Percentiles rank a stretch among this genome's conserved stretches.
phyloP scores from a whole-genome alignment of 768 basidiomycete genomes.

The Calocera viscosa region DNA sequence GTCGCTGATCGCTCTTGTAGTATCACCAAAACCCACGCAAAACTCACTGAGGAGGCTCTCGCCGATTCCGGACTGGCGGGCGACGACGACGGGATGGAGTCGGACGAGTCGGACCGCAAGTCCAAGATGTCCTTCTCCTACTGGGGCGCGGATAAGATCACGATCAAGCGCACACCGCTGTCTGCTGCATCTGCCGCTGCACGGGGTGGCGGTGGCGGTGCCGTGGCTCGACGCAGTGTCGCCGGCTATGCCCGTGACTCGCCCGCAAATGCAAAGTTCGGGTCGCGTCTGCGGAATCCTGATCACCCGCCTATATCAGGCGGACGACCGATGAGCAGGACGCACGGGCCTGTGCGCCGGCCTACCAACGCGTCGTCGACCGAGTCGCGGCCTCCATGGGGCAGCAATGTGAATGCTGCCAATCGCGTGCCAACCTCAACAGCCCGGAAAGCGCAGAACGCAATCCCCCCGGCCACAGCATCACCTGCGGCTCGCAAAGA shows the following conservation, averaged over 20 bases:
- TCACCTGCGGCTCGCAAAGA: neutral
- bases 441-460: neutral
- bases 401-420: neutral
- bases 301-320: conserved; percentile 27
- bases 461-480: neutral
- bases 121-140: conserved; percentile 92
- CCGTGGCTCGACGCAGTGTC: conserved; percentile 33
- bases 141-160: conserved; percentile 86
- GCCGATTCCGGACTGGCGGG: conserved; percentile 45
- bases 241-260: conserved; percentile 45
- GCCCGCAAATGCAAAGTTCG: conserved; percentile 88
- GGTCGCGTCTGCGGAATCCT: conserved; percentile 59
- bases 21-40: conserved; percentile 41
- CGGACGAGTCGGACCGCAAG: conserved; percentile 77
- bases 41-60: conserved; percentile 43
- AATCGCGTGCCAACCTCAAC: neutral
- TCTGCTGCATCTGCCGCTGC: conserved; percentile 47
- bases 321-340: conserved; percentile 1
- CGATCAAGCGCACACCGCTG: conserved; percentile 39
- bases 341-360: neutral
- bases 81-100: conserved; percentile 43
- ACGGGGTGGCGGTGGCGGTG: conserved; percentile 26
- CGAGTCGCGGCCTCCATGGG: neutral
- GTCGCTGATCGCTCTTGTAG: conserved; percentile 23
- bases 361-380: neutral